These are phyloP conservation scores for Adansonia grandidieri DNA, from an alignment of 441 rosid species.

Conservation along the genomic window DNA sequence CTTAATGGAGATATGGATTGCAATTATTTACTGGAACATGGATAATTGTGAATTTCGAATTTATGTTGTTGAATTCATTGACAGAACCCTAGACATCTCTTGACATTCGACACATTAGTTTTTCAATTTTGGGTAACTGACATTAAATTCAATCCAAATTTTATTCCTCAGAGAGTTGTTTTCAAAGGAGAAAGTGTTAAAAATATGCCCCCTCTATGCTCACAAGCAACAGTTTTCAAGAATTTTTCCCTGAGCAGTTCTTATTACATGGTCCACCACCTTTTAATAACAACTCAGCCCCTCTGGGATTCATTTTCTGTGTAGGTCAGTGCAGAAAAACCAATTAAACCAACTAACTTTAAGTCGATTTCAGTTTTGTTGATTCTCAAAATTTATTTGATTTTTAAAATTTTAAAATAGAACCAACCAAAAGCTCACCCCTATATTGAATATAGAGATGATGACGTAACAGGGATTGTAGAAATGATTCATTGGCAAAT, in stretches of 20 bases:
- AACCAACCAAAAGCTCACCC: too few relatives aligned
- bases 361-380: too few relatives aligned
- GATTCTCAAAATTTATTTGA: too few relatives aligned
- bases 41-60: not conserved
- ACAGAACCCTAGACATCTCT: not conserved
- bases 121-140: not conserved
- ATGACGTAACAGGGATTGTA: constrained; percentile 60
- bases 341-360: too few relatives aligned
- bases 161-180: not conserved
- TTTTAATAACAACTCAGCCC: not conserved
- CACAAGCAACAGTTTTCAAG: constrained; percentile 3
- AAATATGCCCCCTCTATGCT: not conserved
- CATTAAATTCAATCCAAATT: not conserved
- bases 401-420: too few relatives aligned
- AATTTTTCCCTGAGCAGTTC: not conserved
- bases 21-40: not conserved
- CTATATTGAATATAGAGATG: constrained; percentile 31
- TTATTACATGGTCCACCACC: not conserved
- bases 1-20: not conserved
- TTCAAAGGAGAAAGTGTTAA: not conserved
- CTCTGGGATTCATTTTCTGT: constrained; percentile 18
- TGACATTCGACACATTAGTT: not conserved
- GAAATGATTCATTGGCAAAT: constrained; percentile 49
- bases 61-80: not conserved
- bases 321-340: constrained; percentile 37